Percentiles rank a stretch among this genome's conserved stretches.
phyloP scores from a whole-genome alignment of 202 grass and related monocot genomes.

The Digitaria exilis region DNA sequence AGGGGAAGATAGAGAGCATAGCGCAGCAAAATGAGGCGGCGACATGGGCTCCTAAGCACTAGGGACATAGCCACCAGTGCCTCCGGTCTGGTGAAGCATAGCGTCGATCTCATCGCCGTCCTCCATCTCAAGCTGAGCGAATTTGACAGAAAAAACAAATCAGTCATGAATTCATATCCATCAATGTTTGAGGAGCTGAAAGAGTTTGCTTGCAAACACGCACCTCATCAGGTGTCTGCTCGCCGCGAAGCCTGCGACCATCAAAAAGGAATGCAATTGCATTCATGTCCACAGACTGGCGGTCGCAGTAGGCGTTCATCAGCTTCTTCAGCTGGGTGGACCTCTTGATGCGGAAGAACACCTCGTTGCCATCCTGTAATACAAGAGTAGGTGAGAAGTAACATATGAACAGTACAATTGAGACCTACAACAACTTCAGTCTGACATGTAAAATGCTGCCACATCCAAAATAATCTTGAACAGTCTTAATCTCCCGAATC shows the following conservation, averaged over 20 bases:
- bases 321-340: slow-evolving; percentile 85
- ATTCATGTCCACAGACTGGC: slow-evolving; percentile 80
- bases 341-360: slow-evolving; percentile 84
- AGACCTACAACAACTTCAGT: neutral
- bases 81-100: slow-evolving; percentile 93
- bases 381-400: neutral
- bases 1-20: neutral
- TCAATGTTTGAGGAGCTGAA: neutral
- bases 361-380: slow-evolving; percentile 81
- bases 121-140: slow-evolving; percentile 80
- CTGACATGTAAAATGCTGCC: neutral
- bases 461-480: too few relatives aligned
- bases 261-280: slow-evolving; percentile 90
- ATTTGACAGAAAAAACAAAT: neutral
- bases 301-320: slow-evolving; percentile 89
- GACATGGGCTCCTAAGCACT: slow-evolving; percentile 23
- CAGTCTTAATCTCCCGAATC: too few relatives aligned
- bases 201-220: neutral
- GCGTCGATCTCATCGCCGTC: slow-evolving; percentile 89
- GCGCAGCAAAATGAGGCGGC: slow-evolving; percentile 13
- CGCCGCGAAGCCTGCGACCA: slow-evolving; percentile 74
- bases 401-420: neutral
- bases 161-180: neutral
- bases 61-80: slow-evolving; percentile 56
- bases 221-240: slow-evolving; percentile 89